Evolutionary conservation across 306 rosid species (phyloP).

Genomic region (Albizia julibrissin): DNA sequence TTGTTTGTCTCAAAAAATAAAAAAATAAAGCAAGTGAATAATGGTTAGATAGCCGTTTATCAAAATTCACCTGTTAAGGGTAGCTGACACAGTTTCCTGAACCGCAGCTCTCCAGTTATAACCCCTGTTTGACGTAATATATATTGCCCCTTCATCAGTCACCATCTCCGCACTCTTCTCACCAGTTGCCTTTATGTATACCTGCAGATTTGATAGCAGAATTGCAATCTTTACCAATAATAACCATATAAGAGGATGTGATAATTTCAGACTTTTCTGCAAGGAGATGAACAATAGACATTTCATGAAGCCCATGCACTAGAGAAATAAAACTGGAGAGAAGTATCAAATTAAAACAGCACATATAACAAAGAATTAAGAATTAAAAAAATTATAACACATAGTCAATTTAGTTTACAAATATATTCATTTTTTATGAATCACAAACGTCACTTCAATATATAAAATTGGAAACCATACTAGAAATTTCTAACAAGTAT

Average conservation of each 20-base stretch:
- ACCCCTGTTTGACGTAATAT: slow-evolving; percentile 88
- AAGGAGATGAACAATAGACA: not conserved
- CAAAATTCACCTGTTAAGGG: slow-evolving; percentile 80
- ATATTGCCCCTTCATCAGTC: slow-evolving; percentile 94
- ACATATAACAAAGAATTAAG: not conserved
- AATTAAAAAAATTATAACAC: not conserved
- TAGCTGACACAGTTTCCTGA: slow-evolving; percentile 97
- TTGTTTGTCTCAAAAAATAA: too few relatives aligned
- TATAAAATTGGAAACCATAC: not conserved
- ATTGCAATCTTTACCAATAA: not conserved
- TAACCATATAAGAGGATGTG: not conserved
- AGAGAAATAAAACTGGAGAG: not conserved
- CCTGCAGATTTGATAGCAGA: slow-evolving; percentile 52
- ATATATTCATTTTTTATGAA: not conserved
- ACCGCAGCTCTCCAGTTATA: slow-evolving; percentile 97
- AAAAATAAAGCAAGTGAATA: not conserved
- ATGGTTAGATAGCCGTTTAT: slow-evolving; percentile 15
- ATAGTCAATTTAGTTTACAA: not conserved
- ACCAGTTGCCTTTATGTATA: slow-evolving; percentile 87
- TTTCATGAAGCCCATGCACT: not conserved
- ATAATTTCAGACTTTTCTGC: not conserved
- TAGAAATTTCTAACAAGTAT: slow-evolving; percentile 20
- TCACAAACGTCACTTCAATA: not conserved
- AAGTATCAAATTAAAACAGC: not conserved
- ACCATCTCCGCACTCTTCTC: slow-evolving; percentile 98